A percentile compares a stretch with the other conserved stretches of the same genome.
These are phyloP conservation scores for Auricularia sp. DNA, from an alignment of 768 basidiomycete species.

Conservation along the genomic window DNA sequence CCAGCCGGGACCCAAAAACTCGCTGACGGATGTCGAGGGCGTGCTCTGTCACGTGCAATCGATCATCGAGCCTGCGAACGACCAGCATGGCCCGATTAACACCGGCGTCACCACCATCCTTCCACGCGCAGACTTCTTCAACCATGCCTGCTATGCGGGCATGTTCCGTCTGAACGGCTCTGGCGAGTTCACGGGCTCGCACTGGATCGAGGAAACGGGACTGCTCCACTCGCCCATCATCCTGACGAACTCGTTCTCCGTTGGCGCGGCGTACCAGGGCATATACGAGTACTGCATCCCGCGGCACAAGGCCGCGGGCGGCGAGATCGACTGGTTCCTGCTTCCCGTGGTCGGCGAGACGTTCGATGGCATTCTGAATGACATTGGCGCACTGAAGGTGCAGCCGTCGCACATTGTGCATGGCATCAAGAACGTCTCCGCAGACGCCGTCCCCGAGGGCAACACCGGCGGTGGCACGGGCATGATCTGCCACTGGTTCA, in stretches of 20 bases:
- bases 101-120: neutral
- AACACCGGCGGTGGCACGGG: constrained; percentile 4
- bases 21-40: neutral
- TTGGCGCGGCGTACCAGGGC: neutral
- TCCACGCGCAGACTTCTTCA: neutral
- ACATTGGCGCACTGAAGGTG: neutral
- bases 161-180: neutral
- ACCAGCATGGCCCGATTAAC: neutral
- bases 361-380: neutral
- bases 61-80: neutral
- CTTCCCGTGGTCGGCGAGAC: neutral
- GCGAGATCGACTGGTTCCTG: neutral
- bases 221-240: neutral
- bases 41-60: neutral
- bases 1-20: neutral
- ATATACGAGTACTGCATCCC: neutral
- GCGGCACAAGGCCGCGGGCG: neutral
- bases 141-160: neutral
- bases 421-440: neutral
- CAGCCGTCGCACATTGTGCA: neutral
- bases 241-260: neutral
- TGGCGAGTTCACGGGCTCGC: neutral
- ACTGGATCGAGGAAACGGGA: neutral
- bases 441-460: constrained; percentile 1
- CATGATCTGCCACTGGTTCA: constrained; percentile 4